phyloP scores from a whole-genome alignment of 164 flowering plant species.

The Amborella trichopoda region DNA sequence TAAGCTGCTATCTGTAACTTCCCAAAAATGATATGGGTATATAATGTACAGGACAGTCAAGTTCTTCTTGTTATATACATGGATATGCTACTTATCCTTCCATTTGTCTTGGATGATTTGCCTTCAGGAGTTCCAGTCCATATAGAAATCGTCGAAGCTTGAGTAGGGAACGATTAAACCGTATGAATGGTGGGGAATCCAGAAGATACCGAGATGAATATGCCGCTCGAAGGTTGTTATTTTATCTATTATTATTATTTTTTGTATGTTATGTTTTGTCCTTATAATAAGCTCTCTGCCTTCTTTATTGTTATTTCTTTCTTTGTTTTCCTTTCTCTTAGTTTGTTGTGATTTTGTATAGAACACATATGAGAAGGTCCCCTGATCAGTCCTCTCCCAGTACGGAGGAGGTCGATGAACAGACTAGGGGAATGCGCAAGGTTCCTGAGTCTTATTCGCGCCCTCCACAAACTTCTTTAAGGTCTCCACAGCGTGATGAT shows the following conservation, averaged over 20 bases:
- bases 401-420: slow-evolving; percentile 13
- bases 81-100: too few species aligned
- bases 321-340: not conserved
- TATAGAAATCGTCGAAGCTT: slow-evolving; percentile 18
- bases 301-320: not conserved
- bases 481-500: slow-evolving; percentile 46
- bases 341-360: slow-evolving; percentile 7
- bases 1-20: too few species aligned
- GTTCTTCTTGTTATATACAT: too few species aligned
- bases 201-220: slow-evolving; percentile 11
- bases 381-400: slow-evolving; percentile 19
- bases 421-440: slow-evolving; percentile 10
- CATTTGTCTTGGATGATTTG: too few species aligned
- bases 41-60: too few species aligned
- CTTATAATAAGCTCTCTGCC: not conserved
- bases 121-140: slow-evolving; percentile 20
- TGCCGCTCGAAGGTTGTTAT: slow-evolving; percentile 19
- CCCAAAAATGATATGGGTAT: too few species aligned
- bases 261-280: not conserved
- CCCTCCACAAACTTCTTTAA: slow-evolving; percentile 26
- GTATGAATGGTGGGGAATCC: slow-evolving; percentile 14
- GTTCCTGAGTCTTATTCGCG: slow-evolving; percentile 12
- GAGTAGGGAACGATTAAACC: slow-evolving; percentile 18
- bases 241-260: too few species aligned
- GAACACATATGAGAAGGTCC: slow-evolving; percentile 23